Evolutionary conservation across 2,329 filamentous ascomycete genomes (phyloP), one percentile per base, ranked within the genome.

Genomic region (Xylariaceae sp.): DNA sequence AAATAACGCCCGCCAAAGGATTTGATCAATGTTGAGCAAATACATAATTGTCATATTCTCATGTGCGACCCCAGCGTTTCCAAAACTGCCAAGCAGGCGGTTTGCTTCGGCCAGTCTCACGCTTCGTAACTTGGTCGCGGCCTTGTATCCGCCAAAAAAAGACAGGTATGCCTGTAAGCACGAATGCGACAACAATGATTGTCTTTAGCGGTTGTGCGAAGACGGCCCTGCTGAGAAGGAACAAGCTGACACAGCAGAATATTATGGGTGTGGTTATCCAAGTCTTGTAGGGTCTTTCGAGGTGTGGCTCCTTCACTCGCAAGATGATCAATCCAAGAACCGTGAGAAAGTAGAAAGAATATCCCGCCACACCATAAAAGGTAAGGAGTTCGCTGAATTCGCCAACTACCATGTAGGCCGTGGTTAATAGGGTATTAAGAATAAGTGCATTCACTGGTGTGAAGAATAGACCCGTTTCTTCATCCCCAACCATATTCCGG

Each of bases 191-290:
- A 6, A 99, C 95, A 19, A 94, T 85, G 21, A 96, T 72, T 0
- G 94, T 96, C 80, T 99, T 93, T 48, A 96, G 67, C 4, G 95
- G 95, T 75, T 96, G 88, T 28, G 92, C 90, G 71, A 99, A 95
- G 12, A 98, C 87, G 3, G 93, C 92, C 47, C 95, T 82, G 69
- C 87, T 93, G 37, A 99, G 83, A 63, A 99, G 75, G 71, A 99
- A 99, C 63, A 99, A 75, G 72, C 91, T 96, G 34, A 99, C 95
- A 71, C 95, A 99, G 82, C 95, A 99, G 73, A 99, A 99, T 54
- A 97, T 94, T 64, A 99, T 94, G 9, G 95, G 95, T 2, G 95
- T 99, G 1, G 89, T 89, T 69, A 99, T 96, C 95, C 94, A 99
- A 3, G 93, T 96, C 73, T 87, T 88, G 76, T 99, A 99, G 0